Evolutionary conservation across 2,329 filamentous ascomycete genomes (phyloP).

Genomic region (Colletotrichum lupini): DNA sequence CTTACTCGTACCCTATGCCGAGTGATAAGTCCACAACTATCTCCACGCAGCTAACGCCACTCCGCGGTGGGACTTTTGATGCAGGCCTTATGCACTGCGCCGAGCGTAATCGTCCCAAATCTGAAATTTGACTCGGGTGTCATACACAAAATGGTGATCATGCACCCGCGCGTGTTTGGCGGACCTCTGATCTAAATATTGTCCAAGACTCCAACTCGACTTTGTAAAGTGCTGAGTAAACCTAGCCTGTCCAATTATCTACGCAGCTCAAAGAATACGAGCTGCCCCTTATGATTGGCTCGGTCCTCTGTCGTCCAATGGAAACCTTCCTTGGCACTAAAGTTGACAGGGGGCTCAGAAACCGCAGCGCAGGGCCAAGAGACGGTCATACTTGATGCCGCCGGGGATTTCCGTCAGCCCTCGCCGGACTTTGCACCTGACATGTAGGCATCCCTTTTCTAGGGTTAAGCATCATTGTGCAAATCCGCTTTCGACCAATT

Average conservation of each 20-base stretch:
- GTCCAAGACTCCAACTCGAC: background rate
- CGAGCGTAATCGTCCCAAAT: no score
- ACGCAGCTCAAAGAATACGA: conserved; percentile 6
- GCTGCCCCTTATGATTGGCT: background rate
- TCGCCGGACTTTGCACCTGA: background rate
- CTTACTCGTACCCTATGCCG: no score
- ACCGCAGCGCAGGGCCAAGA: conserved; percentile 17
- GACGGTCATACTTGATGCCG: background rate
- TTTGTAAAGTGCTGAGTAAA: background rate
- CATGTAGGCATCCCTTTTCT: background rate
- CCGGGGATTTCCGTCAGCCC: background rate
- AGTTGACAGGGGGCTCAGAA: background rate
- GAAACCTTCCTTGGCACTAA: background rate
- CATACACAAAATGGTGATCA: no score
- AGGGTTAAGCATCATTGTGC: background rate
- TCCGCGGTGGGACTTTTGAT: background rate
- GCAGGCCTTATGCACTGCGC: no score
- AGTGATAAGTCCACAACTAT: no score
- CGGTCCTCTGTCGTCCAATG: background rate
- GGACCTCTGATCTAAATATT: background rate
- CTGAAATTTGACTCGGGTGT: background rate
- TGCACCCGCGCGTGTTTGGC: background rate
- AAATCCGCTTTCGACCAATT: background rate
- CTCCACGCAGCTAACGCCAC: background rate
- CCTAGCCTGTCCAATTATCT: background rate